phyloP scores from a whole-genome alignment of 225 moss, liverwort and hornwort genomes.

The Bryoerythrophyllum caledonicum region DNA sequence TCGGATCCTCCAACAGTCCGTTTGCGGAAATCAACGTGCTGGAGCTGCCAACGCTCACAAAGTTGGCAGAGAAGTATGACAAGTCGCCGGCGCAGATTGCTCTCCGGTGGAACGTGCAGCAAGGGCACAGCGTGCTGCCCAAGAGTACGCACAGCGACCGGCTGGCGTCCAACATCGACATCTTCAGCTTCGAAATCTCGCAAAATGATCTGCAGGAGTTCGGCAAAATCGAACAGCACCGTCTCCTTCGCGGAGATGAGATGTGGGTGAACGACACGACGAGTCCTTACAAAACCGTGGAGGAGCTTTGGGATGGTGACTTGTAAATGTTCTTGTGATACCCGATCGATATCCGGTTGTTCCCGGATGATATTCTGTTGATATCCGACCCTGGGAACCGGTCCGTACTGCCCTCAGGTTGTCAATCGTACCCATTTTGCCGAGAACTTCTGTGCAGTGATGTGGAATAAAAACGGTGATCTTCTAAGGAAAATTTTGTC shows the following conservation, averaged over 20 bases:
- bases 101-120: conserved; percentile 58
- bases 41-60: conserved; percentile 38
- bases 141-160: conserved; percentile 51
- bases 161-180: conserved; percentile 39
- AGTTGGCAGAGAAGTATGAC: conserved; percentile 27
- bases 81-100: conserved; percentile 45
- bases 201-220: conserved; percentile 36
- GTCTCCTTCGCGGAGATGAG: conserved; percentile 45
- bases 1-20: conserved; percentile 50
- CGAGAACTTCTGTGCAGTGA: too few relatives aligned
- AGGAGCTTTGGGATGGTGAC: conserved; percentile 50
- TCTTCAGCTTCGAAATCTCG: conserved; percentile 46
- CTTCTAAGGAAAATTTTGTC: too few relatives aligned
- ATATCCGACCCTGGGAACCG: too few relatives aligned
- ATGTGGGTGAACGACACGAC: conserved; percentile 39
- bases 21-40: conserved; percentile 43
- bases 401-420: too few relatives aligned
- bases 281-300: conserved; percentile 46
- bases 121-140: conserved; percentile 49
- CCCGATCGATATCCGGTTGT: too few relatives aligned
- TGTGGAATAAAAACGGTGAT: too few relatives aligned
- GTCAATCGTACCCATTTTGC: too few relatives aligned
- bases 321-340: background rate
- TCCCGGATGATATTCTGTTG: too few relatives aligned
- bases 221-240: conserved; percentile 55